A percentile compares a stretch with the other conserved stretches of the same genome.
phyloP scores from a whole-genome alignment of 2,329 filamentous ascomycete species.

The Amauroascus niger region DNA sequence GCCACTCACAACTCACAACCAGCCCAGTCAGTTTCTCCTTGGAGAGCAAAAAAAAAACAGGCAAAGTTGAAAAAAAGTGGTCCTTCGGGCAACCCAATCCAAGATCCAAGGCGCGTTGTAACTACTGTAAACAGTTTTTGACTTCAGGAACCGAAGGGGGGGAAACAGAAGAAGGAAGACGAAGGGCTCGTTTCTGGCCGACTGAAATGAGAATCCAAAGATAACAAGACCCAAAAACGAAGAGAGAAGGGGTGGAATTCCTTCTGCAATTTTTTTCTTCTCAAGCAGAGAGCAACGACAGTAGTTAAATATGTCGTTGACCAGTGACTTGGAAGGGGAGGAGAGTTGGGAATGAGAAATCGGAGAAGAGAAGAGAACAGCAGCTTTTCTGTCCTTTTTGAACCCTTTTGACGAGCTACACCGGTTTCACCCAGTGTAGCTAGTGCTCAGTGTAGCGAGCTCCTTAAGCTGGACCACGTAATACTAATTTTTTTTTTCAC shows the following conservation, averaged over 20 bases:
- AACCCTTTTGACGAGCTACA: not conserved
- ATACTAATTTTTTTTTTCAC: too few relatives aligned
- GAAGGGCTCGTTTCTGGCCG: too few relatives aligned
- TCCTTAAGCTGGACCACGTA: not conserved
- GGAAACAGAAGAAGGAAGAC: too few relatives aligned
- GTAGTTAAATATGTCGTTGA: too few relatives aligned
- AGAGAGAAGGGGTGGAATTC: not conserved
- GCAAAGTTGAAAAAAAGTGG: conserved; percentile 3
- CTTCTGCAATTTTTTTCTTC: not conserved
- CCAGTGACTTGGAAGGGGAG: too few relatives aligned
- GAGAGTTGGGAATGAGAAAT: not conserved
- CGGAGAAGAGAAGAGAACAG: not conserved
- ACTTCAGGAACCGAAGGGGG: conserved; percentile 2
- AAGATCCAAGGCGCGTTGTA: not conserved
- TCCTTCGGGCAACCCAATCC: conserved; percentile 5
- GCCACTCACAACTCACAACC: conserved; percentile 4
- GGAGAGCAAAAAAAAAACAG: not conserved
- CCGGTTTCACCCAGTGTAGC: not conserved
- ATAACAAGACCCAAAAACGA: not conserved
- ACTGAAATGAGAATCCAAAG: not conserved
- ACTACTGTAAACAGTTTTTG: not conserved
- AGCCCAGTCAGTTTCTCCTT: not conserved
- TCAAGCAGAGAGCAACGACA: not conserved
- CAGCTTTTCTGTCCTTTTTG: not conserved
- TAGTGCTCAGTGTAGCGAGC: conserved; percentile 3